Percentiles rank a stretch among this genome's conserved stretches.
These are phyloP conservation scores for Yarrowia galli DNA, from an alignment of 1,139 yeast species.

Conservation along the genomic window DNA sequence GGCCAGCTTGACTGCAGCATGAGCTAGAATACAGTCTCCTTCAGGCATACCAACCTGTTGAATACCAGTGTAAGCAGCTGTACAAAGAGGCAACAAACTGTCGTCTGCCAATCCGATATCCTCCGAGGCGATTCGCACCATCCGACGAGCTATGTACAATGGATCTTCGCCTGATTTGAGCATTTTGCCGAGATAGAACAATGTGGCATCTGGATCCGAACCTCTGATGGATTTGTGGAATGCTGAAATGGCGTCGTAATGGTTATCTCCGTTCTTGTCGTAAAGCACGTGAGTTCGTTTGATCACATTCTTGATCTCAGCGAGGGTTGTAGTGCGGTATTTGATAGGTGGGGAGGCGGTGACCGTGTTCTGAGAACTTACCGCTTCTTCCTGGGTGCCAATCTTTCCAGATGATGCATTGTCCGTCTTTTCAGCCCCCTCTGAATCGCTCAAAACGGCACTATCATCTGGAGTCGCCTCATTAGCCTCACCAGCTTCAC, in stretches of 20 bases:
- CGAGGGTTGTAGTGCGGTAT: constrained; percentile 42
- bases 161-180: constrained; percentile 94
- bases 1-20: constrained; percentile 88
- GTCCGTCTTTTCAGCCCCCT: background rate
- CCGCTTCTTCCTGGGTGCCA: too few species aligned
- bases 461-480: constrained; percentile 5
- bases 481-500: background rate
- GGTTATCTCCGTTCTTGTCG: constrained; percentile 89
- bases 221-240: constrained; percentile 93
- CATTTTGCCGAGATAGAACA: constrained; percentile 88
- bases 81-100: constrained; percentile 82
- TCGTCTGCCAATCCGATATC: constrained; percentile 88
- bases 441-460: background rate
- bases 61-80: constrained; percentile 83
- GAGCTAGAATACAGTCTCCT: constrained; percentile 88
- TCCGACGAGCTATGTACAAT: constrained; percentile 83
- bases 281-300: constrained; percentile 69
- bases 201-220: constrained; percentile 84
- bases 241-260: constrained; percentile 93
- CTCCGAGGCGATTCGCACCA: constrained; percentile 92
- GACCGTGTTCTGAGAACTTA: background rate
- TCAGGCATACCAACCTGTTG: constrained; percentile 98
- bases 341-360: background rate
- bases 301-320: constrained; percentile 54
- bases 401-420: too few species aligned